These are phyloP conservation scores for Kodamaea lidongshanica DNA, from an alignment of 805 yeast genomes.

Conservation along the genomic window DNA sequence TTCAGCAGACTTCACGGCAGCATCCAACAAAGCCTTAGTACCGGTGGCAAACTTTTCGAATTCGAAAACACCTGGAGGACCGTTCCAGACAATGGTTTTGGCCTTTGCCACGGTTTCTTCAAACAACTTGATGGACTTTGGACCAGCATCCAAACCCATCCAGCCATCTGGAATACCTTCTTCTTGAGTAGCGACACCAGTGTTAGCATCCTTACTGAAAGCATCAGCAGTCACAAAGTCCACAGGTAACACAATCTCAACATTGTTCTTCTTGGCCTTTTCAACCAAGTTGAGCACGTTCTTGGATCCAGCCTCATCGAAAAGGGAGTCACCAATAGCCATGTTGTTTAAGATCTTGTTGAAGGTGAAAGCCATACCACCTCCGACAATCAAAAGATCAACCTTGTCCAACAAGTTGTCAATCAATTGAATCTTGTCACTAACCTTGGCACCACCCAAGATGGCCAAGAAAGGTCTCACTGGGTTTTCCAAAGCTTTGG, in stretches of 20 bases:
- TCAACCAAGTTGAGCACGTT: conserved; percentile 86
- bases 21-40: conserved; percentile 85
- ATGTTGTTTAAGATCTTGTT: conserved; percentile 84
- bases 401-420: conserved; percentile 97
- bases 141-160: conserved; percentile 96
- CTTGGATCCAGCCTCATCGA: conserved; percentile 91
- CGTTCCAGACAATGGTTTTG: conserved; percentile 99
- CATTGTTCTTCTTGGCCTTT: conserved; percentile 95
- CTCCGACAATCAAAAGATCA: conserved; percentile 90
- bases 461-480: conserved; percentile 97
- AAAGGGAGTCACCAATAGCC: conserved; percentile 87
- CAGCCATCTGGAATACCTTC: conserved; percentile 92
- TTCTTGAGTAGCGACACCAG: conserved; percentile 77
- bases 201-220: conserved; percentile 86
- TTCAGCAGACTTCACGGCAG: conserved; percentile 78
- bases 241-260: conserved; percentile 87
- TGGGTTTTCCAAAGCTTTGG: conserved; percentile 98
- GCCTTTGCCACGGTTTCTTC: conserved; percentile 81
- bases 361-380: conserved; percentile 99
- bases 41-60: conserved; percentile 88
- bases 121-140: conserved; percentile 76
- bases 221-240: conserved; percentile 95
- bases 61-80: conserved; percentile 99
- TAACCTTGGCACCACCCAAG: conserved; percentile 98
- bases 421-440: conserved; percentile 97